Evolutionary conservation across 768 basidiomycete genomes (phyloP).

Genomic region (Pleurotus ostreatus): DNA sequence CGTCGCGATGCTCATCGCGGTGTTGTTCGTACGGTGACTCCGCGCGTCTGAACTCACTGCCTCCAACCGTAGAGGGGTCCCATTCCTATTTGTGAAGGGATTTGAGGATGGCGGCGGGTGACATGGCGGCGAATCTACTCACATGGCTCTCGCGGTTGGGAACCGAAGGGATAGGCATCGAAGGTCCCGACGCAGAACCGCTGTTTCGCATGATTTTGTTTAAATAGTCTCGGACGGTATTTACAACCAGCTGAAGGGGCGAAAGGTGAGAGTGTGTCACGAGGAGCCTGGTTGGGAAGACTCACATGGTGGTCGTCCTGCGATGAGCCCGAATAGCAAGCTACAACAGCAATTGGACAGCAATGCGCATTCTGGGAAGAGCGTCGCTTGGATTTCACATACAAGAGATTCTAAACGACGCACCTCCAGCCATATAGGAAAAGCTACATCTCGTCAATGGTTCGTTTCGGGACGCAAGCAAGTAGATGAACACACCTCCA

Average conservation of each 20-base stretch:
- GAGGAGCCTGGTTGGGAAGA: background rate
- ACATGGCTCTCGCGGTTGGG: slow-evolving; percentile 25
- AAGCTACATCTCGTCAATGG: slow-evolving; percentile 43
- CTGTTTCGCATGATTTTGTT: slow-evolving; percentile 48
- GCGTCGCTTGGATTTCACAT: slow-evolving; percentile 12
- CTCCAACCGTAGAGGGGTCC: slow-evolving; percentile 24
- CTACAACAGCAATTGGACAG: slow-evolving; percentile 75
- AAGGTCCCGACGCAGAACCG: slow-evolving; percentile 20
- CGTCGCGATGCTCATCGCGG: slow-evolving; percentile 15
- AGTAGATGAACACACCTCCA: slow-evolving; percentile 53
- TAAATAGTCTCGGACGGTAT: slow-evolving; percentile 65
- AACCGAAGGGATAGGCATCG: slow-evolving; percentile 28
- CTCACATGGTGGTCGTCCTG: slow-evolving; percentile 76
- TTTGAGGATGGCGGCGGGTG: no score
- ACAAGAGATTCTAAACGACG: slow-evolving; percentile 16
- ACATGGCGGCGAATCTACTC: background rate
- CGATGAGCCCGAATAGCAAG: slow-evolving; percentile 79
- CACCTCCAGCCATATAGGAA: slow-evolving; percentile 81
- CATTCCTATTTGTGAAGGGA: slow-evolving; percentile 23
- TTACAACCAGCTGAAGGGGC: slow-evolving; percentile 52
- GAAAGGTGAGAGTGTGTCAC: background rate
- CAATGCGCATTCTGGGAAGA: slow-evolving; percentile 66
- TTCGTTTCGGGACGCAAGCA: background rate
- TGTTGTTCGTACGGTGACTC: slow-evolving; percentile 39
- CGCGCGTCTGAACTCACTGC: slow-evolving; percentile 27